These are phyloP conservation scores for Scheffersomyces illinoinensis DNA, from an alignment of 1,139 yeast genomes.

Conservation along the genomic window DNA sequence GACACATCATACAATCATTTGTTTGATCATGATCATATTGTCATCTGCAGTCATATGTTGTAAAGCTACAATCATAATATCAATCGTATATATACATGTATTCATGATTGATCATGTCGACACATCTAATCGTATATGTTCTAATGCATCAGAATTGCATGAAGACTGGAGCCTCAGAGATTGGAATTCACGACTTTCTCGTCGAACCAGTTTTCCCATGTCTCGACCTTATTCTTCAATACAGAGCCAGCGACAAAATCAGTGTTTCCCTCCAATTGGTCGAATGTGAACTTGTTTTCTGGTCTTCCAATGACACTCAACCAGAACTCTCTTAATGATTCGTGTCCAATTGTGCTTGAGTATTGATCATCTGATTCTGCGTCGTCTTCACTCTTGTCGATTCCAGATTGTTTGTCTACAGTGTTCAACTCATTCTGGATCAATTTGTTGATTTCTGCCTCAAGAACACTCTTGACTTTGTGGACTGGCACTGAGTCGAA, in stretches of 20 bases:
- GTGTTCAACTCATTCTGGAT: slow-evolving; percentile 35
- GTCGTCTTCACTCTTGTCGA: slow-evolving; percentile 34
- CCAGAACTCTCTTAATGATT: slow-evolving; percentile 40
- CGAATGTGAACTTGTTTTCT: slow-evolving; percentile 51
- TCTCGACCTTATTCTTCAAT: slow-evolving; percentile 48
- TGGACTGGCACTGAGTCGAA: slow-evolving; percentile 76
- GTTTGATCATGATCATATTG: no score
- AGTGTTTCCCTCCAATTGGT: slow-evolving; percentile 70
- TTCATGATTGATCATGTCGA: neutral
- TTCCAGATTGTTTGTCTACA: slow-evolving; percentile 24
- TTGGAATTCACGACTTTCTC: slow-evolving; percentile 62
- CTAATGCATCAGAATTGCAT: neutral
- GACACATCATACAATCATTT: neutral
- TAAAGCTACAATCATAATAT: neutral
- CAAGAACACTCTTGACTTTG: slow-evolving; percentile 60
- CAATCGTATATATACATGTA: neutral
- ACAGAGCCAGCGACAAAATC: slow-evolving; percentile 75
- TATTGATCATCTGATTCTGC: slow-evolving; percentile 30
- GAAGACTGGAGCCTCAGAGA: neutral
- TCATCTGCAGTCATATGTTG: neutral
- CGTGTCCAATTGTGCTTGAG: slow-evolving; percentile 21
- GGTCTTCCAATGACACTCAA: slow-evolving; percentile 47
- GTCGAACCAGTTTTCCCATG: slow-evolving; percentile 79
- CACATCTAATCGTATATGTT: neutral
- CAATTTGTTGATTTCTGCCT: slow-evolving; percentile 61